Evolutionary conservation across 1,284 basidiomycete species (phyloP).

Genomic region (Vanrija sp.): DNA sequence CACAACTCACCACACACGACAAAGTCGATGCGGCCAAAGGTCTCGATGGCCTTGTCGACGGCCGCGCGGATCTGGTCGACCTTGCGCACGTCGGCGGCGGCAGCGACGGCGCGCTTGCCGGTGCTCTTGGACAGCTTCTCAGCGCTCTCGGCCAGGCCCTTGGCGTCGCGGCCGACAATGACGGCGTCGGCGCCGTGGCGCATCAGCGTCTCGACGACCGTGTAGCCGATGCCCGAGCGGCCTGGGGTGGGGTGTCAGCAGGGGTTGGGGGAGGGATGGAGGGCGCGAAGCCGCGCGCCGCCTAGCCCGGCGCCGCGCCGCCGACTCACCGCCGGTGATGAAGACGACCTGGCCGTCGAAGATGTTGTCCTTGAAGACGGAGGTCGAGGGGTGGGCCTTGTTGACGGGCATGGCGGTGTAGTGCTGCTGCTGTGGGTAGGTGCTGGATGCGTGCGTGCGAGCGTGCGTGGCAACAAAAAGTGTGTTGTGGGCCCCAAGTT

Average conservation of each 20-base stretch:
- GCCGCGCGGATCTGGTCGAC: constrained; percentile 70
- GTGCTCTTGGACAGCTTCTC: constrained; percentile 67
- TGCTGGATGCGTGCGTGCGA: too few relatives aligned
- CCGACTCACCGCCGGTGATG: constrained; percentile 69
- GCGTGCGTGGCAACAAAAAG: too few relatives aligned
- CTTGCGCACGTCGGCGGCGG: constrained; percentile 78
- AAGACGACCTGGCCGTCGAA: constrained; percentile 78
- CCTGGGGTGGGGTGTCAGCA: constrained; percentile 14
- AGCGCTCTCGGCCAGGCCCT: constrained; percentile 69
- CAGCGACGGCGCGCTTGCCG: constrained; percentile 66
- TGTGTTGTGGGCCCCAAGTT: too few relatives aligned
- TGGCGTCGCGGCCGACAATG: constrained; percentile 80
- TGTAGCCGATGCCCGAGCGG: constrained; percentile 84
- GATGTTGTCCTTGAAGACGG: constrained; percentile 11
- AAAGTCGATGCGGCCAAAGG: constrained; percentile 86
- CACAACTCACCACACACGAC: constrained; percentile 75
- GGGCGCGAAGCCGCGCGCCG: too few relatives aligned
- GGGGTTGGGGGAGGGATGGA: too few relatives aligned
- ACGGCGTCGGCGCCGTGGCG: constrained; percentile 73
- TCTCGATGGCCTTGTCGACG: constrained; percentile 67
- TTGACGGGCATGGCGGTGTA: neutral
- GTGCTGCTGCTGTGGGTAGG: too few relatives aligned
- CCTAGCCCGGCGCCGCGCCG: too few relatives aligned
- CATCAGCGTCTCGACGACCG: constrained; percentile 83
- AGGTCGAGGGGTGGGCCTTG: neutral